Evolutionary conservation across 768 basidiomycete genomes (phyloP), one percentile per base, ranked within the genome.

Genomic region (Leccinum subgranulosum): DNA sequence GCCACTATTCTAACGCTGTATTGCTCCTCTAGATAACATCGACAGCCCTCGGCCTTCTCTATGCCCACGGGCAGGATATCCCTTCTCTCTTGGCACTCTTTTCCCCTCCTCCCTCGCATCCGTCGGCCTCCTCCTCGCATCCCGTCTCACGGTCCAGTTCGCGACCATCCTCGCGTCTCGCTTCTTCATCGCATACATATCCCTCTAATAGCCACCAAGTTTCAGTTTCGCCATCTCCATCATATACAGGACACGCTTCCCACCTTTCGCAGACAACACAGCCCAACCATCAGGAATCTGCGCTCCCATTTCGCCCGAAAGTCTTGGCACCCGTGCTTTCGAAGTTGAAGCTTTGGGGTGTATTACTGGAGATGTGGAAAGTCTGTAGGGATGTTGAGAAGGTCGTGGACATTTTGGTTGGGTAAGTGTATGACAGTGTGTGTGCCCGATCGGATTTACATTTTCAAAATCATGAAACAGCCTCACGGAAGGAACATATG

Each of bases 361-460:
- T n/a, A 11, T 59, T 67, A 39, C 29, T 70, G 27, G 69, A 70
- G 57, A 64, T 70, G 65, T 70, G 69, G 69, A 67, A 65, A 33
- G 49, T 51, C 5, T 53, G 28, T 28, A 60, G 64, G 8, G 59
- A 73, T 17, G 60, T 56, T 6, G 60, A 43, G 12, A 71, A 49
- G 55, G 59, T 66, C 4, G 55, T 73, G 21, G 61, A 65, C 5
- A 47, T 70, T 28, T 54, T 73, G 39, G 61, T 53, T 48, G 66
- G 62, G 70, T 73, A 27, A 59, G 72, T 57, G 19, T 43, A 17
- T 27, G 33, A 41, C 21, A 19, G 15, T n/a, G 1, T 45, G 33
- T 45, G 36, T 14, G 21, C 6, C 17, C 7, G 29, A 34, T 5
- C 5, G n/a, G 53, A 17, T 27, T 49, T 8, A 29, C 6, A 15